Evolutionary conservation across 2,329 filamentous ascomycete genomes (phyloP).

Genomic region (Acrodontium crateriforme): DNA sequence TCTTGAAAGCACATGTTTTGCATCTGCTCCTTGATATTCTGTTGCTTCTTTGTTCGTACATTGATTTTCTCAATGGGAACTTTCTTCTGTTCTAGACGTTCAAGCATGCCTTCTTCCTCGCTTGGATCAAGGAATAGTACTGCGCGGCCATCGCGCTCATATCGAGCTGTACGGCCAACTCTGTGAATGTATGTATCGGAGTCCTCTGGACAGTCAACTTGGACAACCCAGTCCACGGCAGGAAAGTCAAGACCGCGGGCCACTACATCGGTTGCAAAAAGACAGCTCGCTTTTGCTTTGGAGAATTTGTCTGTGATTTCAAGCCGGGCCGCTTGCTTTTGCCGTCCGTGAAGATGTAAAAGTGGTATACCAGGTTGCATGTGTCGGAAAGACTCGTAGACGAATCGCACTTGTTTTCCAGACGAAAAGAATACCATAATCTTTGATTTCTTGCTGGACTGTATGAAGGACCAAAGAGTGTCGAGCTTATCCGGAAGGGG

Average conservation of each 20-base stretch:
- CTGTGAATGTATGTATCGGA: conserved; percentile 96
- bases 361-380: conserved; percentile 89
- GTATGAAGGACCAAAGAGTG: conserved; percentile 83
- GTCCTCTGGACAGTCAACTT: conserved; percentile 93
- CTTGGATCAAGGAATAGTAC: conserved; percentile 85
- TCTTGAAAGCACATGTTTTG: conserved; percentile 96
- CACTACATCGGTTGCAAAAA: conserved; percentile 92
- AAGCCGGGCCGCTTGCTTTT: conserved; percentile 78
- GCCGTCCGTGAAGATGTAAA: conserved; percentile 82
- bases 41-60: conserved; percentile 77
- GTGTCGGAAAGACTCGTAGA: conserved; percentile 84
- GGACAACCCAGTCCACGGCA: conserved; percentile 96
- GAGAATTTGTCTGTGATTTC: conserved; percentile 81
- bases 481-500: conserved; percentile 81
- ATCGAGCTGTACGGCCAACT: conserved; percentile 87
- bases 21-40: conserved; percentile 67
- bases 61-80: conserved; percentile 80
- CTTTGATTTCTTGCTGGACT: conserved; percentile 80
- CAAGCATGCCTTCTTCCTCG: conserved; percentile 85
- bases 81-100: conserved; percentile 73
- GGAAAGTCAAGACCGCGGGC: conserved; percentile 92
- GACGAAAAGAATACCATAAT: conserved; percentile 92
- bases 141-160: conserved; percentile 73
- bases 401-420: conserved; percentile 90
- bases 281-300: conserved; percentile 64